Percentiles rank a stretch among this genome's conserved stretches.
Evolutionary conservation across 1,284 basidiomycete species (phyloP).

Genomic region (Boletus smithii): DNA sequence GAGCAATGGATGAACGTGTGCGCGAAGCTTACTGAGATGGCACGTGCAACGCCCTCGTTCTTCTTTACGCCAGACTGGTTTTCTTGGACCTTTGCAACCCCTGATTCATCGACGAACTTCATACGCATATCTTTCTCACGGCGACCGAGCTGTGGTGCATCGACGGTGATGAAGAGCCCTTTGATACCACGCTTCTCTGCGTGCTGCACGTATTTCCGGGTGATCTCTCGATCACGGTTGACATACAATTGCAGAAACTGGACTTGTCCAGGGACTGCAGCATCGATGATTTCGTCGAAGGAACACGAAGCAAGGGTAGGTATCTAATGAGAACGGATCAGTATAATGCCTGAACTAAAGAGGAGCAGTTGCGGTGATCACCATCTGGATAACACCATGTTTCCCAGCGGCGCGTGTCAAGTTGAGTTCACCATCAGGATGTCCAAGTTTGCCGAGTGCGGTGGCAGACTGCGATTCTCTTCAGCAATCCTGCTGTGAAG

Average conservation of each 20-base stretch:
- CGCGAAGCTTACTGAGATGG: conserved; percentile 66
- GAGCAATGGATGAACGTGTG: neutral
- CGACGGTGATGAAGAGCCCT: conserved; percentile 84
- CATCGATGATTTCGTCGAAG: conserved; percentile 52
- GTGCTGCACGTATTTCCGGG: conserved; percentile 77
- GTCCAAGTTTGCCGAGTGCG: conserved; percentile 61
- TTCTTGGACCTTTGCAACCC: conserved; percentile 51
- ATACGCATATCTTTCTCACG: conserved; percentile 93
- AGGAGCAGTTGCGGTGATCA: conserved; percentile 22
- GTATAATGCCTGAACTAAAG: conserved; percentile 24
- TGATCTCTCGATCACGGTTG: conserved; percentile 76
- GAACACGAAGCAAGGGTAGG: conserved; percentile 26
- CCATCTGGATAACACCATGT: conserved; percentile 59
- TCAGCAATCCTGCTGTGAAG: conserved; percentile 21
- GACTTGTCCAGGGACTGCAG: conserved; percentile 63
- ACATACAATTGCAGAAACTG: conserved; percentile 81
- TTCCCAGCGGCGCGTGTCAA: conserved; percentile 55
- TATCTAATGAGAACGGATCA: conserved; percentile 39
- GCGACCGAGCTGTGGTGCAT: conserved; percentile 86
- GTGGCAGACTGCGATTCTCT: conserved; percentile 36
- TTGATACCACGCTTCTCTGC: conserved; percentile 81
- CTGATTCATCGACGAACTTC: conserved; percentile 85
- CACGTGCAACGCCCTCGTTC: conserved; percentile 85
- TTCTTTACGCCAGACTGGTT: conserved; percentile 66
- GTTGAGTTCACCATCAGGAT: conserved; percentile 62